phyloP scores from a whole-genome alignment of 495 filamentous ascomycete species.

The Entonaema liquescens region DNA sequence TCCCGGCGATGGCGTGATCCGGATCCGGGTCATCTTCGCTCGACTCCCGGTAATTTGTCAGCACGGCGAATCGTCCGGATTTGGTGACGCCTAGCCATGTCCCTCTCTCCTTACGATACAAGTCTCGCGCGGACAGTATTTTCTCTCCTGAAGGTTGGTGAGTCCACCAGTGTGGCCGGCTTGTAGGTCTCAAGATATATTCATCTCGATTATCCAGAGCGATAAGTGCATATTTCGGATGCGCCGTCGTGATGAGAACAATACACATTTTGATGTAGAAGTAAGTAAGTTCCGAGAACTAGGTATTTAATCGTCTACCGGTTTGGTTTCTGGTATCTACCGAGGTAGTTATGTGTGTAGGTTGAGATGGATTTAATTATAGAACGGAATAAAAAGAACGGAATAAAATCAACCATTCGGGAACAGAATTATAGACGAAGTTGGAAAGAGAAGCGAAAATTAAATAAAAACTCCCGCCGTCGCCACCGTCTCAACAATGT shows the following conservation, averaged over 20 bases:
- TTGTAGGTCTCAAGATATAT: conserved; percentile 89
- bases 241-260: conserved; percentile 84
- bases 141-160: conserved; percentile 50
- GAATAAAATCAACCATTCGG: conserved; percentile 18
- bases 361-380: background rate
- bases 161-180: conserved; percentile 83
- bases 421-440: conserved; percentile 29
- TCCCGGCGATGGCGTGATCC: conserved; percentile 62
- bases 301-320: background rate
- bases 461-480: conserved; percentile 20
- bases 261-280: conserved; percentile 82
- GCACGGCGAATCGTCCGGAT: conserved; percentile 82
- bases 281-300: background rate
- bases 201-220: conserved; percentile 95
- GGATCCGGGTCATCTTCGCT: conserved; percentile 57
- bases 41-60: conserved; percentile 94
- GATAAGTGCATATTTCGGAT: conserved; percentile 90
- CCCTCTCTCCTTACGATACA: conserved; percentile 66
- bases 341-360: conserved; percentile 2
- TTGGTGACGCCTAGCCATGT: conserved; percentile 95
- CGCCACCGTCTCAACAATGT: conserved; percentile 31
- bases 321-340: background rate
- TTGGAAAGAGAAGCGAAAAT: conserved; percentile 4
- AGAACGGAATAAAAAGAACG: background rate
- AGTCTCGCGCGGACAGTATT: conserved; percentile 61